Base-by-base conservation (phyloP, 495 filamentous ascomycete genomes). In the Aspergillus heteromorphus region DNA sequence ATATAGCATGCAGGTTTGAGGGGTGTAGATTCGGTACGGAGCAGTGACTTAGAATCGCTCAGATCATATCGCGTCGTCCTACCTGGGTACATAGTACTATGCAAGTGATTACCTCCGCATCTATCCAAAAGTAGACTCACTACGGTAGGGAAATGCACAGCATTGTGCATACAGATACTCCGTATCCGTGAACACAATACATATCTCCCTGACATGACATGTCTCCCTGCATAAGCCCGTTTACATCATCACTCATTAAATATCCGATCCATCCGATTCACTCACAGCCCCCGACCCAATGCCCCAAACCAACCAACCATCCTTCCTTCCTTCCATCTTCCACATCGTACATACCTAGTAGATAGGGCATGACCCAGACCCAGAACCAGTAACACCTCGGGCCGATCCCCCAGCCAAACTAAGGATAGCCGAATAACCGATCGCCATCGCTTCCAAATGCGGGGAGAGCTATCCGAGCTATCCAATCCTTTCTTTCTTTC, bases 351-450 rank as follows among this genome's bases (percentile, higher is more conserved):
- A n/a, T n/a, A n/a, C n/a, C n/a, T n/a, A n/a, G n/a, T n/a, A n/a
- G n/a, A n/a, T n/a, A n/a, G n/a, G n/a, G n/a, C n/a, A n/a, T n/a
- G n/a, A n/a, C n/a, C n/a, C n/a, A n/a, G n/a, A n/a, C n/a, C n/a
- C n/a, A n/a, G n/a, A n/a, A 27, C 23, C 3, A 27, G 23, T 7
- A 27, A 27, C 23, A 14, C 34, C 11, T 38, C 34, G 34, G 34
- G 34, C n/a, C 34, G 34, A 38, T 38, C 34, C 11, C 13, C 11
- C 34, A 1, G 10, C 11, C n/a, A 38, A 38, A 13, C 34, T 13
- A 38, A 27, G n/a, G n/a, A 27, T 27, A 27, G 23, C 34, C 34
- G 17, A 23, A 56, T 65, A 66, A 59, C 66, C 65, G 66, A 62
- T 54, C 51, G 30, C 14, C 30, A 8, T 38, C 10, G 10, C 34